A percentile compares a stretch with the other conserved stretches of the same genome.
Conservation (phyloP, 768 basidiomycete species). For the Cyclocybe aegerita region DNA sequence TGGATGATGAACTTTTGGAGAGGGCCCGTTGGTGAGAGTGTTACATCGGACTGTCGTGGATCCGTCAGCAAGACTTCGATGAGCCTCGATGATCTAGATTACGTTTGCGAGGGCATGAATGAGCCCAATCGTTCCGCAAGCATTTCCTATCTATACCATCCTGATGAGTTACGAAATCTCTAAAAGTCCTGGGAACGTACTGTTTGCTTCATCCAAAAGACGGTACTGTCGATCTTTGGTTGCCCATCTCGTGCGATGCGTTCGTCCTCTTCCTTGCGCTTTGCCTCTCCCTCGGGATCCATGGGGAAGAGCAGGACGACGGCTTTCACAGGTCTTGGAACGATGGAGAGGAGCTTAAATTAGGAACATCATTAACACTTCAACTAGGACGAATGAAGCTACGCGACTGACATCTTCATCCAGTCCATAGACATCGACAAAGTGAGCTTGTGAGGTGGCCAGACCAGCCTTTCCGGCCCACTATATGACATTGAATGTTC, state of each 20-base stretch:
- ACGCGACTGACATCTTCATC: constrained; percentile 54
- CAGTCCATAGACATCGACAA: constrained; percentile 73
- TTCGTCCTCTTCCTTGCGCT: constrained; percentile 60
- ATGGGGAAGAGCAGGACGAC: constrained; percentile 86
- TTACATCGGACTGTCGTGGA: constrained; percentile 49
- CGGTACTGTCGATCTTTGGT: constrained; percentile 52
- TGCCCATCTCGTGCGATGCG: constrained; percentile 46
- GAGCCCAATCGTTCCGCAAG: constrained; percentile 87
- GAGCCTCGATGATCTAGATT: constrained; percentile 16
- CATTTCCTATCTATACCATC: constrained; percentile 66
- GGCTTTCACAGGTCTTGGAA: constrained; percentile 77
- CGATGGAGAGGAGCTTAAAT: constrained; percentile 63
- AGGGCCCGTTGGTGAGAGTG: constrained; percentile 54
- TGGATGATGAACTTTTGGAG: constrained; percentile 66
- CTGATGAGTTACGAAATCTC: background rate
- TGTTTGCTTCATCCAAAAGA: constrained; percentile 92
- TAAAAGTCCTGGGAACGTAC: constrained; percentile 36
- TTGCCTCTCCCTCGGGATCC: constrained; percentile 42
- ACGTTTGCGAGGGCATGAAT: constrained; percentile 85
- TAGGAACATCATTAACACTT: background rate
- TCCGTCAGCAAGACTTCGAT: background rate
- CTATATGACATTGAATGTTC: constrained; percentile 26
- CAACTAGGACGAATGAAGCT: background rate
- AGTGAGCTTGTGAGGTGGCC: constrained; percentile 44
- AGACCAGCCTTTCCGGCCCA: constrained; percentile 76